Evolutionary conservation across 2,329 filamentous ascomycete species (phyloP).

Genomic region (Phaeoacremonium minimum): DNA sequence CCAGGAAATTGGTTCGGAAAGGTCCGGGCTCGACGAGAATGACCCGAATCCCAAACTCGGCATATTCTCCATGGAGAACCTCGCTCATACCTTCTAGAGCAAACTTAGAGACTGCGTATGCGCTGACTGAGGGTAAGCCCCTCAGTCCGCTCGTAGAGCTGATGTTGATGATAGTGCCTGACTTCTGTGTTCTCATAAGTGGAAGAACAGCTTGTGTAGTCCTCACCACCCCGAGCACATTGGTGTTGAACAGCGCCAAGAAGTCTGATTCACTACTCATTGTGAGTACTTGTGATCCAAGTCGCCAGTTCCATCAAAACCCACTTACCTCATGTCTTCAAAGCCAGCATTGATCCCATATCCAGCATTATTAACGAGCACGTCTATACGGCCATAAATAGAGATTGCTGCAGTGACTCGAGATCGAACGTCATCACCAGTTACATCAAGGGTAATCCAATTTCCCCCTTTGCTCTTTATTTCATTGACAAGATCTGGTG

Average conservation of each 20-base stretch:
- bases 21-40: slow-evolving; percentile 3
- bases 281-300: no score
- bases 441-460: slow-evolving; percentile 6
- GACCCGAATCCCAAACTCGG: slow-evolving; percentile 4
- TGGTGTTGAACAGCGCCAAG: slow-evolving; percentile 5
- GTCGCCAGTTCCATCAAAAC: no score
- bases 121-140: not conserved
- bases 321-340: no score
- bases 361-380: slow-evolving; percentile 17
- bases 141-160: not conserved
- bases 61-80: slow-evolving; percentile 3
- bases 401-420: slow-evolving; percentile 1
- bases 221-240: slow-evolving; percentile 6
- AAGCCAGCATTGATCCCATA: not conserved
- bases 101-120: slow-evolving; percentile 5
- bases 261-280: no score
- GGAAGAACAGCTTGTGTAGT: slow-evolving; percentile 3
- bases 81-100: slow-evolving; percentile 6
- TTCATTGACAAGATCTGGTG: slow-evolving; percentile 2
- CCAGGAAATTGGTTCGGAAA: slow-evolving; percentile 5
- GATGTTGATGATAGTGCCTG: slow-evolving; percentile 7
- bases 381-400: slow-evolving; percentile 4
- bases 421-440: slow-evolving; percentile 1
- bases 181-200: slow-evolving; percentile 4
- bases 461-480: slow-evolving; percentile 2